Base-by-base conservation (phyloP, 345 rosid genomes). In the Aethionema arabicum region DNA sequence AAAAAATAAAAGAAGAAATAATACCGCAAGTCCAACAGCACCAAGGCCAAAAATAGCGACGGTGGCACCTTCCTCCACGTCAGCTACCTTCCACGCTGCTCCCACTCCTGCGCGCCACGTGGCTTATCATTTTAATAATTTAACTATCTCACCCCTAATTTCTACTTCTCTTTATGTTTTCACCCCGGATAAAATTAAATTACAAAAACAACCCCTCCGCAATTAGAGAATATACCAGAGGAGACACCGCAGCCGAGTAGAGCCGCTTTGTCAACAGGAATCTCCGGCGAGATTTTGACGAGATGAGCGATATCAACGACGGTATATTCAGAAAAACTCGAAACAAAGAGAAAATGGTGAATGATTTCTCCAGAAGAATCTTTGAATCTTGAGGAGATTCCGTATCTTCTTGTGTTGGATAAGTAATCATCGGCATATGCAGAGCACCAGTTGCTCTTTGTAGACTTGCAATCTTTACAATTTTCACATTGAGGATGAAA, bases 1-100 rank as follows among this genome's bases (percentile, higher is more conserved):
- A 21, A 21, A 21, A 1, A 21, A 4, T 21, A 55, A 33, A 48
- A 33, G 6, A 15, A 7, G 3, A 53, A 4, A 35, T n/a, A 6
- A 21, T 75, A 83, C 96, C 78, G 91, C 83, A 14, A 89, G 87
- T 13, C 95, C 91, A 35, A 86, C 83, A 8, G 75, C 79, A 27
- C 95, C 95, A 5, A 86, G 79, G 1, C 96, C 95, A 57, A 89
- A 86, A 13, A 89, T 82, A 38, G 85, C 91, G 3, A 86, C 81
- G 0, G 81, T 82, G 11, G 89, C 80, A 21, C 82, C 93, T 47
- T 64, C 68, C 52, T 82, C 85, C 2, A 86, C 77, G 8, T 56
- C 63, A 15, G 86, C 93, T 45, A 74, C 82, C 51, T 81, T 86
- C 84, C 84, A 86, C 4, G 81, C 89, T 11, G 84, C 90, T 59